Conservation (phyloP, 2,329 filamentous ascomycete species). For the Cordyceps pruinosa region DNA sequence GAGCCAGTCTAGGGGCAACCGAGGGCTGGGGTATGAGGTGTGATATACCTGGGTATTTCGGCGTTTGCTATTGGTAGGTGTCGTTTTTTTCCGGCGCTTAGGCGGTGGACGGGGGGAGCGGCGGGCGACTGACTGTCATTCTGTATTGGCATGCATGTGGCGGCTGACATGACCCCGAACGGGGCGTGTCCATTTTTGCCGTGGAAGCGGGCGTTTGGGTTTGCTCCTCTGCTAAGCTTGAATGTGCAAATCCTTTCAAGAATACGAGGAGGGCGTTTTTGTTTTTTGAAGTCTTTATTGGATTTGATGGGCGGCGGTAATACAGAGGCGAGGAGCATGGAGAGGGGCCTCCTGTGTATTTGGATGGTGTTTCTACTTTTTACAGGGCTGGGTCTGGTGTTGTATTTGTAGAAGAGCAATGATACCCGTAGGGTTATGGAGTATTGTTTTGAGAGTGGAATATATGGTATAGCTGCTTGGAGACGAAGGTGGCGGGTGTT, state of each 20-base stretch:
- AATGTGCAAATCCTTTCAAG: background rate
- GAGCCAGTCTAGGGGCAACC: too few relatives aligned
- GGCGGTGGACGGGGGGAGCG: background rate
- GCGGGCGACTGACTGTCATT: background rate
- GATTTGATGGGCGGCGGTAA: background rate
- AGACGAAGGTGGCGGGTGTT: background rate
- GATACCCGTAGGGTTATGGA: constrained; percentile 7
- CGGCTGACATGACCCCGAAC: background rate
- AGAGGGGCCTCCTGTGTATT: background rate
- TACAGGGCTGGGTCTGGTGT: background rate
- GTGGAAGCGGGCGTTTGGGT: background rate
- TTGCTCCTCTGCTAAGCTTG: background rate
- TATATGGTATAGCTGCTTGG: background rate
- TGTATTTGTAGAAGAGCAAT: constrained; percentile 10
- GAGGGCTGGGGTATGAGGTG: background rate
- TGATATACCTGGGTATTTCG: background rate
- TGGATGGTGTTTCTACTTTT: background rate
- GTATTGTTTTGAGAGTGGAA: background rate
- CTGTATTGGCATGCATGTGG: background rate
- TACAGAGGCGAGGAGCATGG: background rate
- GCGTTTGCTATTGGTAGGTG: constrained; percentile 1
- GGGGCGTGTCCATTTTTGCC: background rate
- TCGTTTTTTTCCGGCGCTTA: background rate
- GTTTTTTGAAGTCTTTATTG: background rate
- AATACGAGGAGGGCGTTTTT: constrained; percentile 2